These are phyloP conservation scores for rapeseed (Brassica napus) DNA, from an alignment of 345 rosid genomes.

Conservation along the genomic window DNA sequence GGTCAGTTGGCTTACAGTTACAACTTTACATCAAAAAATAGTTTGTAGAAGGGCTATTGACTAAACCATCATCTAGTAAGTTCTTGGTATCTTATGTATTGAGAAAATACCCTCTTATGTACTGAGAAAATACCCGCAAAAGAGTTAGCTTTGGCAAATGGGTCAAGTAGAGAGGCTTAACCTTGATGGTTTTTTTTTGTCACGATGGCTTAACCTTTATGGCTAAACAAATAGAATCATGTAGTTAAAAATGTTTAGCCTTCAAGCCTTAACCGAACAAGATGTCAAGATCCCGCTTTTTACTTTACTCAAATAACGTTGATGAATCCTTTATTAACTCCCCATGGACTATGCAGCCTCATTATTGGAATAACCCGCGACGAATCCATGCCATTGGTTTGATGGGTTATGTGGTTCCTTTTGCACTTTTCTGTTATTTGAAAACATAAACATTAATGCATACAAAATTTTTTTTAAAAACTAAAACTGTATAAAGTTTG, in stretches of 20 bases:
- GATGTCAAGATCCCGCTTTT: too few species aligned
- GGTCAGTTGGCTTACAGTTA: too few species aligned
- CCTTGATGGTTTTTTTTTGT: too few species aligned
- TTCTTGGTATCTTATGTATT: constrained; percentile 9
- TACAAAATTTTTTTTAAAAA: not conserved
- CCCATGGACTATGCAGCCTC: not conserved
- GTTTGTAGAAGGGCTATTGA: not conserved
- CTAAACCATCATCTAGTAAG: constrained; percentile 6
- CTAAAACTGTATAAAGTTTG: too few species aligned
- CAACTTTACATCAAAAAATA: not conserved
- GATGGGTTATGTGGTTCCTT: constrained; percentile 1
- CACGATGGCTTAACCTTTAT: too few species aligned
- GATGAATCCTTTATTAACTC: too few species aligned
- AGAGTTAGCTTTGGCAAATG: too few species aligned
- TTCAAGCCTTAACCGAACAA: too few species aligned
- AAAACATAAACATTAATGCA: not conserved
- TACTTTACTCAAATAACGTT: too few species aligned
- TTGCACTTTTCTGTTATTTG: not conserved
- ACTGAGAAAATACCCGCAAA: not conserved
- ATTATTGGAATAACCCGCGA: not conserved
- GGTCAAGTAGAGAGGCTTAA: too few species aligned
- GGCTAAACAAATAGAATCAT: too few species aligned
- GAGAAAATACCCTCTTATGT: not conserved
- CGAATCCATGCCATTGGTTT: constrained; percentile 9
- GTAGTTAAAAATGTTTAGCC: too few species aligned